phyloP scores from a whole-genome alignment of 768 basidiomycete species.

The Tulasnella calospora region DNA sequence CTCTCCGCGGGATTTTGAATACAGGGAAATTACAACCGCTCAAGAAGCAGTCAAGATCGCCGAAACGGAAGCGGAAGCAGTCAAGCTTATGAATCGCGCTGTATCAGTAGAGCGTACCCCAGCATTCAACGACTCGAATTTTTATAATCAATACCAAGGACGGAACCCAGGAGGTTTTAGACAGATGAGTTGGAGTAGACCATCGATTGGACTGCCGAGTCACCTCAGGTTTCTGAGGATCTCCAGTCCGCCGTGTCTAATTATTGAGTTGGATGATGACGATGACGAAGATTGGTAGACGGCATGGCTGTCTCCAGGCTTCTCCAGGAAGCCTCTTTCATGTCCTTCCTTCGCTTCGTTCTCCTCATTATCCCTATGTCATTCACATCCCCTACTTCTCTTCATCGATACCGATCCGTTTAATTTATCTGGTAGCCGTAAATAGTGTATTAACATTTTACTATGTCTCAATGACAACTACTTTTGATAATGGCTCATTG shows the following conservation, averaged over 20 bases:
- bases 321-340: not conserved
- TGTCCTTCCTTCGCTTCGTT: not conserved
- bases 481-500: not conserved
- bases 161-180: not conserved
- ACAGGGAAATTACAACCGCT: not conserved
- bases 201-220: not conserved
- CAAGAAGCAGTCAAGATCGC: not conserved
- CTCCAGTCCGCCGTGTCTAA: not conserved
- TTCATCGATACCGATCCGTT: too few relatives aligned
- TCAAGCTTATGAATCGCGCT: not conserved
- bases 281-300: not conserved
- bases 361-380: not conserved
- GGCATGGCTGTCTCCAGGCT: not conserved
- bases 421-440: not conserved
- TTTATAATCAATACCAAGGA: not conserved
- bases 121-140: not conserved
- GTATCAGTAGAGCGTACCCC: not conserved
- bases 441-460: constrained; percentile 1
- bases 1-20: not conserved
- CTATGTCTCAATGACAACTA: not conserved
- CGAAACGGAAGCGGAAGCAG: not conserved
- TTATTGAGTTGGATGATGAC: constrained; percentile 9
- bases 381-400: not conserved
- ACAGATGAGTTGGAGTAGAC: not conserved
- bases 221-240: constrained; percentile 13